These are phyloP conservation scores for Annulohypoxylon truncatum DNA, from an alignment of 2,329 filamentous ascomycete genomes.

Conservation along the genomic window DNA sequence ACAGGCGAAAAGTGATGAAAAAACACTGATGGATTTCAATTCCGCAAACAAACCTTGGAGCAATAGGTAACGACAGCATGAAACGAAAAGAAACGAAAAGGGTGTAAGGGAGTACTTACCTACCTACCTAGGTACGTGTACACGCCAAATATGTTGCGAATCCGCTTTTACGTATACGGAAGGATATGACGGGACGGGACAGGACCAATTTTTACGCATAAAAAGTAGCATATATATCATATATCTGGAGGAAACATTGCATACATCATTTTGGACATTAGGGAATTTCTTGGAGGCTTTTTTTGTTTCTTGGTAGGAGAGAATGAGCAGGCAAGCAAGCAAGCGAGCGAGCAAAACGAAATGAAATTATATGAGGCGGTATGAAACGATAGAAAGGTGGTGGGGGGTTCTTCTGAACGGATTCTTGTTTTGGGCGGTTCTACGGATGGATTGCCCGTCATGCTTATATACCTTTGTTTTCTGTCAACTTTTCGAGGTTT, in stretches of 20 bases:
- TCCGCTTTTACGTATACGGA: neutral
- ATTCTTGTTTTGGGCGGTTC: neutral
- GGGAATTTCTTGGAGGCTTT: slow-evolving; percentile 4
- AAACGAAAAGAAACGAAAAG: neutral
- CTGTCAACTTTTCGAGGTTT: neutral
- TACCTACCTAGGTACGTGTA: neutral
- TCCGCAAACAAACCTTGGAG: neutral
- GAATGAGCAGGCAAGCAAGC: slow-evolving; percentile 18
- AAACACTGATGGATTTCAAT: neutral
- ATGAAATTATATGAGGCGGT: neutral
- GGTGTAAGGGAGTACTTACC: neutral
- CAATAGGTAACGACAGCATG: neutral
- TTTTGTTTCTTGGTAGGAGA: slow-evolving; percentile 5
- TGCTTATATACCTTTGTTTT: slow-evolving; percentile 4
- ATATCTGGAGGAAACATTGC: slow-evolving; percentile 6
- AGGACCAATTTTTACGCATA: neutral
- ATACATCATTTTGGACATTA: slow-evolving; percentile 13
- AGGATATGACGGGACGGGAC: neutral
- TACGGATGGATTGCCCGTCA: neutral
- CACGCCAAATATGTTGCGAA: neutral
- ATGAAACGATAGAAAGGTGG: neutral
- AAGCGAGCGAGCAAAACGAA: slow-evolving; percentile 2
- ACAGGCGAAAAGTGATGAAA: neutral
- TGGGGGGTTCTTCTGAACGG: slow-evolving; percentile 9
- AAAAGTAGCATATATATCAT: slow-evolving; percentile 2